Conservation (phyloP, 345 rosid genomes). For the Euphorbia peplus region DNA sequence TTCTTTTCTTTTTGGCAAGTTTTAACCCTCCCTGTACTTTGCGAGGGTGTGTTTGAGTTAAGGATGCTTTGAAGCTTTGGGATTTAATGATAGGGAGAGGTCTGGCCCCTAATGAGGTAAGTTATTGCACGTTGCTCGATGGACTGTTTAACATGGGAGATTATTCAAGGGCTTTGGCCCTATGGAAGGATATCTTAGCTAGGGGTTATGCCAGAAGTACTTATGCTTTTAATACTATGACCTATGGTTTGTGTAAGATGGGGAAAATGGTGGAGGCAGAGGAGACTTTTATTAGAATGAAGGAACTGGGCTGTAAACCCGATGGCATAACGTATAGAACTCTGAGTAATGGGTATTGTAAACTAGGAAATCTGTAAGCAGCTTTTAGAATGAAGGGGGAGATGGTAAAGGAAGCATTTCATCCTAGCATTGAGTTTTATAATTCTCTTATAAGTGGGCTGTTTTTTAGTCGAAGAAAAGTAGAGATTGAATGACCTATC, state of each 20-base stretch:
- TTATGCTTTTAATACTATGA: constrained; percentile 64
- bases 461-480: constrained; percentile 47
- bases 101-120: constrained; percentile 44
- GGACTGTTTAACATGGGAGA: constrained; percentile 67
- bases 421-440: constrained; percentile 55
- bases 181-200: constrained; percentile 68
- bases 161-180: constrained; percentile 46
- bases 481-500: constrained; percentile 35
- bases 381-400: constrained; percentile 51
- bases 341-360: constrained; percentile 70
- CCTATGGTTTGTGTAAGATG: constrained; percentile 64
- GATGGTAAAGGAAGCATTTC: constrained; percentile 47
- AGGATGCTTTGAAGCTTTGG: constrained; percentile 68
- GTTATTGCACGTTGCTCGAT: constrained; percentile 69
- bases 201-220: constrained; percentile 53
- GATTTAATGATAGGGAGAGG: constrained; percentile 54
- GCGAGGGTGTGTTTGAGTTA: constrained; percentile 46
- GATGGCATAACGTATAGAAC: constrained; percentile 68
- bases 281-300: constrained; percentile 57
- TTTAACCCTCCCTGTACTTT: too few species aligned
- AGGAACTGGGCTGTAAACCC: constrained; percentile 52
- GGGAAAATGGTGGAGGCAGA: constrained; percentile 64
- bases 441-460: constrained; percentile 56
- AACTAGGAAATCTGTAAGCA: constrained; percentile 58
- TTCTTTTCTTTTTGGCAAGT: too few species aligned